phyloP scores from a whole-genome alignment of 306 rosid genomes.

The Prunus fruticosa region DNA sequence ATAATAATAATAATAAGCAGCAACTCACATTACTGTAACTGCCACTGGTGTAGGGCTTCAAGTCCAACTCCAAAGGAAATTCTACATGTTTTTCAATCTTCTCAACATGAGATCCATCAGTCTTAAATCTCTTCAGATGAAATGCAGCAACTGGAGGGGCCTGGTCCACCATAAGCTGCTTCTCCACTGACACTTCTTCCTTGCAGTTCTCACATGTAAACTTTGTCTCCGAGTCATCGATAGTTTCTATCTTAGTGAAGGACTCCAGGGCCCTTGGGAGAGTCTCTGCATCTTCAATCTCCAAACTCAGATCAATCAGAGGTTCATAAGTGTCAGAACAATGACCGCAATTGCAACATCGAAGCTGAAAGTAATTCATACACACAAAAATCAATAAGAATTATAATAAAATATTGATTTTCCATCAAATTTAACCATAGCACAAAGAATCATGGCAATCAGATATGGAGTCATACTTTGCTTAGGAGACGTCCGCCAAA shows the following conservation, averaged over 20 bases:
- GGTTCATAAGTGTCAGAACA: slow-evolving; percentile 72
- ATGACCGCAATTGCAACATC: slow-evolving; percentile 67
- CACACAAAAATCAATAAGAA: background rate
- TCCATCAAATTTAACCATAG: background rate
- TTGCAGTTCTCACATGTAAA: slow-evolving; percentile 70
- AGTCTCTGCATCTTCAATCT: slow-evolving; percentile 64
- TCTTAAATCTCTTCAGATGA: slow-evolving; percentile 83
- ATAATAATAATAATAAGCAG: background rate
- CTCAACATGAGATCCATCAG: slow-evolving; percentile 52
- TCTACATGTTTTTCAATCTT: slow-evolving; percentile 78
- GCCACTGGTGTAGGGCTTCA: slow-evolving; percentile 54
- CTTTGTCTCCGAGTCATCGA: slow-evolving; percentile 51
- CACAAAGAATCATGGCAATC: background rate
- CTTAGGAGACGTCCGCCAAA: slow-evolving; percentile 83
- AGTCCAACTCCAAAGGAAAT: slow-evolving; percentile 77
- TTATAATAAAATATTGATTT: background rate
- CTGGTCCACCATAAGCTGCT: slow-evolving; percentile 65
- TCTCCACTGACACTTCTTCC: slow-evolving; percentile 67
- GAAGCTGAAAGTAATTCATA: slow-evolving; percentile 54
- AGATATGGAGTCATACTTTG: slow-evolving; percentile 43
- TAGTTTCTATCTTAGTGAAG: slow-evolving; percentile 74
- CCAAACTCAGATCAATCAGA: slow-evolving; percentile 78
- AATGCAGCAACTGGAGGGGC: slow-evolving; percentile 73
- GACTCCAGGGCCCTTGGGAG: slow-evolving; percentile 70
- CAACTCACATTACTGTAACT: slow-evolving; percentile 47